phyloP scores from a whole-genome alignment of 495 filamentous ascomycete species.

The Aspergillus saccharolyticus region DNA sequence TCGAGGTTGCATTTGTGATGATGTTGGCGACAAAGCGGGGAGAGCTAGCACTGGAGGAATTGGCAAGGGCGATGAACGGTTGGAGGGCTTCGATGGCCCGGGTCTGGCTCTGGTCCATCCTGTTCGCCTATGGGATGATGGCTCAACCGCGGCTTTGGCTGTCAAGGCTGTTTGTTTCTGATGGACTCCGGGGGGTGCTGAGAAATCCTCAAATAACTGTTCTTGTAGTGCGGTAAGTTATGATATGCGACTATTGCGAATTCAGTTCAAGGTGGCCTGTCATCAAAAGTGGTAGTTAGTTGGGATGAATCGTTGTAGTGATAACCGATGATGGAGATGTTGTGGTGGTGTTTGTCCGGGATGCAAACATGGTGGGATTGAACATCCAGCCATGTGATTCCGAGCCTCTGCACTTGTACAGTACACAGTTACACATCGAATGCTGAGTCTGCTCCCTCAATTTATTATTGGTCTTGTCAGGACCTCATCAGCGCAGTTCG shows the following conservation, averaged over 20 bases:
- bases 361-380: constrained; percentile 21
- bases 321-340: not conserved
- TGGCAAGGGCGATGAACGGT: constrained; percentile 83
- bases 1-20: constrained; percentile 79
- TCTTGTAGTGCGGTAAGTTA: not conserved
- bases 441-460: not conserved
- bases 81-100: constrained; percentile 82
- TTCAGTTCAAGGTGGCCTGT: not conserved
- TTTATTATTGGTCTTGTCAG: not conserved
- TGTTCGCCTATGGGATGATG: constrained; percentile 16
- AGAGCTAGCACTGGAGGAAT: constrained; percentile 65
- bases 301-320: not conserved
- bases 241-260: not conserved
- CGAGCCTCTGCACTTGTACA: not conserved
- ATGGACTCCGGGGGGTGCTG: not conserved
- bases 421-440: not conserved
- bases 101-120: constrained; percentile 71
- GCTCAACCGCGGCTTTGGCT: not conserved
- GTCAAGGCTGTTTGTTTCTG: not conserved
- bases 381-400: constrained; percentile 5
- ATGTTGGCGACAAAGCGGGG: constrained; percentile 82
- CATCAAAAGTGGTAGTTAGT: not conserved
- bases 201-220: too few relatives aligned
- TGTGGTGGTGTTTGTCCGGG: constrained; percentile 16
- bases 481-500: not conserved